Evolutionary conservation across 768 basidiomycete species (phyloP).

Genomic region (Amanita pallidorosea): DNA sequence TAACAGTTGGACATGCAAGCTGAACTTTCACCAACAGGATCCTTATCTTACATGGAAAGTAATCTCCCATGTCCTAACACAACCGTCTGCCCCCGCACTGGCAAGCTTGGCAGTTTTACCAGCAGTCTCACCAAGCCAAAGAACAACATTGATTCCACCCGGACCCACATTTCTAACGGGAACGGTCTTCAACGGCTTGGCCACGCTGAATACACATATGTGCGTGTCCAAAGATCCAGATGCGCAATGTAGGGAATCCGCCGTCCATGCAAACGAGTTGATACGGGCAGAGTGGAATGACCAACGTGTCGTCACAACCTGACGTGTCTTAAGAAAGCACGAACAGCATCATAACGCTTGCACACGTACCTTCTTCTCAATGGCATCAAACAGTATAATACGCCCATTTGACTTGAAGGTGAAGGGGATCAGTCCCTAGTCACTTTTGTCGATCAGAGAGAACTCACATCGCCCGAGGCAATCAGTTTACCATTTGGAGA

Average conservation of each 20-base stretch:
- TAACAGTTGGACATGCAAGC: no score
- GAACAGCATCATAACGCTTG: neutral
- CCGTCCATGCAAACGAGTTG: conserved; percentile 66
- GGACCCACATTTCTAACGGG: conserved; percentile 80
- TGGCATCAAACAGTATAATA: conserved; percentile 66
- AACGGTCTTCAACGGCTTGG: conserved; percentile 60
- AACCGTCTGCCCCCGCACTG: conserved; percentile 75
- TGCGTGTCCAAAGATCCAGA: conserved; percentile 92
- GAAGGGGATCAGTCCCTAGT: neutral
- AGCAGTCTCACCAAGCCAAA: conserved; percentile 45
- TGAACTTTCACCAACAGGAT: no score
- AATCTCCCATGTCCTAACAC: conserved; percentile 64
- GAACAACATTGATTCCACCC: conserved; percentile 73
- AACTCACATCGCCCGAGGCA: conserved; percentile 78
- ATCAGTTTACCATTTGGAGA: conserved; percentile 67
- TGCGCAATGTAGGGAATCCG: conserved; percentile 65
- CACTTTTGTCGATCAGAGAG: neutral
- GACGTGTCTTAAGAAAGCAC: neutral
- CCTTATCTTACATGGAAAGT: conserved; percentile 22
- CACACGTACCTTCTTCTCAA: conserved; percentile 47
- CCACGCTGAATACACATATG: conserved; percentile 79
- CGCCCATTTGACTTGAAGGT: conserved; percentile 61
- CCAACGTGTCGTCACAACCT: conserved; percentile 74
- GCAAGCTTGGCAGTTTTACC: conserved; percentile 43
- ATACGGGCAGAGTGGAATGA: conserved; percentile 78